phyloP scores from a whole-genome alignment of 2,329 filamentous ascomycete genomes.

The Cercospora sp. region DNA sequence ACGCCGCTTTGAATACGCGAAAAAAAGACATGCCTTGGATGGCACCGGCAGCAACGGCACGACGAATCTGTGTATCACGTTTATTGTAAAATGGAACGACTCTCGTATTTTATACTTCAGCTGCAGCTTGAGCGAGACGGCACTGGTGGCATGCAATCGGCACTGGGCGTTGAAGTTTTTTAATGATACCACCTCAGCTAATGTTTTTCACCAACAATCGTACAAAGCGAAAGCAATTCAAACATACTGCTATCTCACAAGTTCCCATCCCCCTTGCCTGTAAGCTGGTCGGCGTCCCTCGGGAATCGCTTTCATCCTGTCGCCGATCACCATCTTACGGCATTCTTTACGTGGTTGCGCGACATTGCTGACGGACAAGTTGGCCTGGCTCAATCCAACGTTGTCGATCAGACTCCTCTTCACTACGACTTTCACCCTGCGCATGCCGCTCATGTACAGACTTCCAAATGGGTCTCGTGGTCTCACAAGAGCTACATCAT shows the following conservation, averaged over 20 bases:
- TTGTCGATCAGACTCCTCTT: not conserved
- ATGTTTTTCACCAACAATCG: not conserved
- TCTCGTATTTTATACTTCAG: constrained; percentile 12
- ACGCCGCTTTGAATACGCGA: constrained; percentile 4
- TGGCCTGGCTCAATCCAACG: not conserved
- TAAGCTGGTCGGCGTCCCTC: not conserved
- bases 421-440: not conserved
- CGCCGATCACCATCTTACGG: constrained; percentile 8
- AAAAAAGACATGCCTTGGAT: not conserved
- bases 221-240: constrained; percentile 2
- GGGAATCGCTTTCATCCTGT: not conserved
- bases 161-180: constrained; percentile 4
- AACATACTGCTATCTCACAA: not conserved
- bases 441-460: not conserved
- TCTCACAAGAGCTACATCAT: not conserved
- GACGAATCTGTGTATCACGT: not conserved
- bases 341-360: not conserved
- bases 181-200: constrained; percentile 8
- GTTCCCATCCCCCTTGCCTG: not conserved
- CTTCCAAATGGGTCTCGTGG: not conserved
- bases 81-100: constrained; percentile 9
- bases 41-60: constrained; percentile 7
- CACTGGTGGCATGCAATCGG: constrained; percentile 1
- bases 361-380: not conserved
- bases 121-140: not conserved